Evolutionary conservation across 441 rosid species (phyloP).

Genomic region (Gossypium lobatum): DNA sequence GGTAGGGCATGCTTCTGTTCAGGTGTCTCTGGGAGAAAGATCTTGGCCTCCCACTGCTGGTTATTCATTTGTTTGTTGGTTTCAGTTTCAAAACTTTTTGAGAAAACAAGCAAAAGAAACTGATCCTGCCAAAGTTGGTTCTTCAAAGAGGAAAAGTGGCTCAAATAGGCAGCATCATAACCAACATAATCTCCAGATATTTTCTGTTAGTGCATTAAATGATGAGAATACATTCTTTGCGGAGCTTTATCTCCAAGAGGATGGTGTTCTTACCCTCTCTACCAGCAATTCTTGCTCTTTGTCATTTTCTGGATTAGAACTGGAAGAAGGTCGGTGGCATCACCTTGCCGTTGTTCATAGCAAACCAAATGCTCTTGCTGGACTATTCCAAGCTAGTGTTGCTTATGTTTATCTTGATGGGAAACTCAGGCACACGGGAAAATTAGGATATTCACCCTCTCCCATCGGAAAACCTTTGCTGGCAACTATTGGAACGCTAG

Average conservation of each 20-base stretch:
- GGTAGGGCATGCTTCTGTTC: conserved; percentile 76
- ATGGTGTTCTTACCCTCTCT: conserved; percentile 93
- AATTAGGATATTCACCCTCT: conserved; percentile 97
- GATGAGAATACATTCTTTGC: conserved; percentile 73
- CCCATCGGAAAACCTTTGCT: conserved; percentile 95
- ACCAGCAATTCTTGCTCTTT: conserved; percentile 89
- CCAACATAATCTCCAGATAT: conserved; percentile 63
- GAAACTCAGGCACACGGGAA: conserved; percentile 94
- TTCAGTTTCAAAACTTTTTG: conserved; percentile 59
- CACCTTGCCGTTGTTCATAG: conserved; percentile 99
- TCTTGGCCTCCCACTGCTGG: conserved; percentile 95
- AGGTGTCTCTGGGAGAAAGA: conserved; percentile 79
- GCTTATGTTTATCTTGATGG: conserved; percentile 98
- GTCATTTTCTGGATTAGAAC: conserved; percentile 91
- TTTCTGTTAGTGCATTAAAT: conserved; percentile 89
- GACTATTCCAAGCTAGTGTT: conserved; percentile 98
- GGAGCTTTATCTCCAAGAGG: conserved; percentile 92
- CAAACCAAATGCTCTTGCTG: conserved; percentile 99
- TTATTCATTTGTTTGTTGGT: conserved; percentile 85
- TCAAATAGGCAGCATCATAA: conserved; percentile 54
- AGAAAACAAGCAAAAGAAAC: conserved; percentile 48
- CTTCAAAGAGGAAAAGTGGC: conserved; percentile 34
- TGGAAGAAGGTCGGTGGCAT: conserved; percentile 99
- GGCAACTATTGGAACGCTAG: conserved; percentile 88
- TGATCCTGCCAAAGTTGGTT: conserved; percentile 42